Base-by-base conservation (phyloP, 2,329 filamentous ascomycete genomes). In the Diplodia sapinea region DNA sequence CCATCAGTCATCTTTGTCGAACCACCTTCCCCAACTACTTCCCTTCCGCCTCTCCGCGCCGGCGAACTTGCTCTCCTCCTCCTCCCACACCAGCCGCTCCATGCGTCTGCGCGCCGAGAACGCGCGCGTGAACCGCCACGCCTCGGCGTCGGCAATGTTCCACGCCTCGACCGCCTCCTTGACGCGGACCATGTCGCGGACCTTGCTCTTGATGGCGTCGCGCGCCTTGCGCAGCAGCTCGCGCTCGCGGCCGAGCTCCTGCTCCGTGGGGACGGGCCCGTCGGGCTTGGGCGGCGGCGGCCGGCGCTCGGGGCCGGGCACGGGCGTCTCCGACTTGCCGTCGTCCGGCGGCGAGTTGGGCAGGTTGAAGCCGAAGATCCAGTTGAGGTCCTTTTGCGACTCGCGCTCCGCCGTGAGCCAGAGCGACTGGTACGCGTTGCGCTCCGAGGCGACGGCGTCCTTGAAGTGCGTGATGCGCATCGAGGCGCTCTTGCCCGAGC, bases 321-420 rank as follows among this genome's bases (percentile, higher is more conserved):
- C 84, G 0, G 87, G 86, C 1, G 87, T 85, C 71, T 85, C 81
- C 15, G 85, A 86, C 69, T 85, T 85, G 56, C 83, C 85, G 33
- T 83, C 81, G 36, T 84, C 78, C 11, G 61, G 51, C 1, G 59
- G 52, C 23, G 56, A 23, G 43, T 57, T 52, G 51, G 94, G 92
- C 11, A 97, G 84, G 15, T 84, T 82, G 78, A 98, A 98, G 65
- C 94, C 95, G 76, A 98, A 92, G 72, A 90, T 86, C 93, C 93
- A 98, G 75, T 94, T 90, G 2, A 97, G 82, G 71, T 95, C 91
- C n/a, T 85, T 78, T 3, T 90, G 88, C 8, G 89, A 78, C 31
- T 78, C 74, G 52, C 75, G 80, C 73, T 91, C 88, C n/a, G 92
- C 91, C 0, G 89, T 90, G 23, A 97, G 82, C 94, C 94, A 97